Base-by-base conservation (phyloP, 2,329 filamentous ascomycete species). In the Stagonosporopsis rhizophila region DNA sequence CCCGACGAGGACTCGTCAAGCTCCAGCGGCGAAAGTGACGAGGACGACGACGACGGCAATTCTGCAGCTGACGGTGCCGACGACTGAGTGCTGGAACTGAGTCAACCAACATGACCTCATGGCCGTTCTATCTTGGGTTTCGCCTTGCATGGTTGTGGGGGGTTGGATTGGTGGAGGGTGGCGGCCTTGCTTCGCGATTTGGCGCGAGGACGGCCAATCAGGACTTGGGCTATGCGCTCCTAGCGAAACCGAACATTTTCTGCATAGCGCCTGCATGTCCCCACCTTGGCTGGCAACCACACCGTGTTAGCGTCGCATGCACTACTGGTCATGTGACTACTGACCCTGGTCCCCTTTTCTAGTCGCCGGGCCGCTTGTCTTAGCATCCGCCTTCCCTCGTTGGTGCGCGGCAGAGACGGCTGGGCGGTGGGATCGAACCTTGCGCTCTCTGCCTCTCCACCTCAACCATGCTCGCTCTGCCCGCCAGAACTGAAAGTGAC, bases 1-100 rank as follows among this genome's bases (percentile, higher is more conserved):
- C 80, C 80, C 28, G 80, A 82, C 65, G 75, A 76, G 28, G 68
- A 72, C 35, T 59, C 65, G 23, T 72, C 69, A 40, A 69, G 65
- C 37, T 68, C 66, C 50, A 68, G 67, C 47, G 71, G 70, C 2
- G 69, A 67, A 39, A 71, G 71, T 12, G 62, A 66, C 28, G 68
- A 66, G n/a, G 61, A 56, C 30, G 58, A 50, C 28, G 38, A 35
- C 7, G 38, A 25, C 37, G 35, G n/a, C n/a, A n/a, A 25, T 15
- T 52, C 53, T 39, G 60, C 42, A 52, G 38, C 67, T 30, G 51
- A 58, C 48, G 59, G 56, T 28, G 49, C 53, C 44, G 58, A 56
- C 37, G 42, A 59, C 44, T 54, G 39, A 56, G 55, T 12, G 1
- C 15, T 17, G 3, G 23, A 8, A 12, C 42, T 15, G 14, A 9